Evolutionary conservation across 345 rosid genomes (phyloP).

Genomic region (Pistacia atlantica): DNA sequence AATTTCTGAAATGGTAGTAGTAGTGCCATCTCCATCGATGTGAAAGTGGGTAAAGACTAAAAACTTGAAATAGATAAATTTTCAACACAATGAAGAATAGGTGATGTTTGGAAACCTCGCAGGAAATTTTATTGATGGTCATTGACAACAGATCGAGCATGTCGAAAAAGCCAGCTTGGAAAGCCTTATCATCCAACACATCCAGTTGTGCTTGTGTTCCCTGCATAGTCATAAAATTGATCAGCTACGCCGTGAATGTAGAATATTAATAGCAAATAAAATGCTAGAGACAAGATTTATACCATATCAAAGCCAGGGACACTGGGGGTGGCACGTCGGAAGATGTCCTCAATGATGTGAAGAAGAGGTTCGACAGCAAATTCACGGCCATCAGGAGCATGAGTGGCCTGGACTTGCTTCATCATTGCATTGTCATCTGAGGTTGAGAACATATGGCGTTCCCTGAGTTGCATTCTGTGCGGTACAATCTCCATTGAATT

Average conservation of each 20-base stretch:
- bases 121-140: constrained; percentile 50
- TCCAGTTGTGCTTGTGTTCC: constrained; percentile 29
- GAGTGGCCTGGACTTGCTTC: constrained; percentile 63
- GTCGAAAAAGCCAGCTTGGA: constrained; percentile 35
- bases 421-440: constrained; percentile 57
- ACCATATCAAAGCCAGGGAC: constrained; percentile 5
- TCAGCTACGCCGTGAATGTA: background rate
- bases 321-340: constrained; percentile 36
- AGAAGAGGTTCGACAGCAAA: constrained; percentile 46
- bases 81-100: no score
- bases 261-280: background rate
- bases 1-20: no score
- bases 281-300: background rate
- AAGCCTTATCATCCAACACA: constrained; percentile 38
- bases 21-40: no score
- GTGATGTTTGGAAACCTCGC: constrained; percentile 45
- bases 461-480: background rate
- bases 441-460: constrained; percentile 38
- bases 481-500: constrained; percentile 18
- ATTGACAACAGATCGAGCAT: constrained; percentile 42
- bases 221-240: constrained; percentile 22
- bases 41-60: background rate
- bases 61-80: background rate
- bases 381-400: constrained; percentile 56
- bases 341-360: constrained; percentile 48